Evolutionary conservation across 495 filamentous ascomycete species (phyloP).

Genomic region (Rhizodiscina lignyota): DNA sequence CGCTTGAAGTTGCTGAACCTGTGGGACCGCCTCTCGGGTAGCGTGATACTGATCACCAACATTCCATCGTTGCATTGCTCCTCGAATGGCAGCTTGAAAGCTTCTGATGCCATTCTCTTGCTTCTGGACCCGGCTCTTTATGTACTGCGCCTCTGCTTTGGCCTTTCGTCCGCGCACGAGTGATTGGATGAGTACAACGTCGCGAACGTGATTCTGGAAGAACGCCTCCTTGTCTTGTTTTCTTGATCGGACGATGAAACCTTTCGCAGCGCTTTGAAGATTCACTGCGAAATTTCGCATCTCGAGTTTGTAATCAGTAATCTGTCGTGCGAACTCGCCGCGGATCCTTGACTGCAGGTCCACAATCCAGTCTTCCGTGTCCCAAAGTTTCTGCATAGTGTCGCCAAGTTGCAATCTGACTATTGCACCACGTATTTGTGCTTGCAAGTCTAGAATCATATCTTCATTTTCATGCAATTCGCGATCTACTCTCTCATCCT

Average conservation of each 20-base stretch:
- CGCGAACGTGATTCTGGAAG: slow-evolving; percentile 36
- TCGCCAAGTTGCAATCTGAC: slow-evolving; percentile 61
- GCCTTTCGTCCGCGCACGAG: slow-evolving; percentile 63
- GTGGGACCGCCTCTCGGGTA: slow-evolving; percentile 22
- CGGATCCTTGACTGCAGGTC: slow-evolving; percentile 73
- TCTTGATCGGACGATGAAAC: slow-evolving; percentile 55
- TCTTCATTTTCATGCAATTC: slow-evolving; percentile 63
- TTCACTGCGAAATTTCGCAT: slow-evolving; percentile 62
- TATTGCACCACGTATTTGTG: slow-evolving; percentile 70
- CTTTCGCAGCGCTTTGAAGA: slow-evolving; percentile 65
- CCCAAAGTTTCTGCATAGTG: slow-evolving; percentile 83
- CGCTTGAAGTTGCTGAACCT: slow-evolving; percentile 51
- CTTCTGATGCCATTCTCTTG: slow-evolving; percentile 39
- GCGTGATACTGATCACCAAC: slow-evolving; percentile 21
- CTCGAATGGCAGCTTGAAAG: slow-evolving; percentile 32
- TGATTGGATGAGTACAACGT: slow-evolving; percentile 71
- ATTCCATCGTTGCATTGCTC: slow-evolving; percentile 18
- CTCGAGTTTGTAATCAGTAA: slow-evolving; percentile 58
- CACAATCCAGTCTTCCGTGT: slow-evolving; percentile 58
- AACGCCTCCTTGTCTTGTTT: slow-evolving; percentile 41
- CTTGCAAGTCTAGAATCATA: slow-evolving; percentile 63
- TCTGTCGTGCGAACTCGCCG: slow-evolving; percentile 61
- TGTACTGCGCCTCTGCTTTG: slow-evolving; percentile 45
- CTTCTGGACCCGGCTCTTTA: slow-evolving; percentile 42
- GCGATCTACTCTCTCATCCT: slow-evolving; percentile 76